Conservation (phyloP, 1,284 basidiomycete genomes). For the Mycena citricolor region DNA sequence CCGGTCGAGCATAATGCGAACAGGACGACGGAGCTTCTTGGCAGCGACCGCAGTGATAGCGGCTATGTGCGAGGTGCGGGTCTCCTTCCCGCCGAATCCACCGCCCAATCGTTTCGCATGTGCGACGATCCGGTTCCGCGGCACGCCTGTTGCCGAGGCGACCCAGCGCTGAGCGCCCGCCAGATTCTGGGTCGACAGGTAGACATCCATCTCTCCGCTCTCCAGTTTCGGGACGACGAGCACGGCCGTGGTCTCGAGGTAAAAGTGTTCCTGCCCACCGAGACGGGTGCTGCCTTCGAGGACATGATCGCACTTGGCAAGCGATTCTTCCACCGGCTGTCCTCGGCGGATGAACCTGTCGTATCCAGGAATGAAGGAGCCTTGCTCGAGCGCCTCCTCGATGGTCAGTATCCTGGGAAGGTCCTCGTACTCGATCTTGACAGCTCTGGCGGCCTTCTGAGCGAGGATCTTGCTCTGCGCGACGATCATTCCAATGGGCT, state of each 20-base stretch:
- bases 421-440: slow-evolving; percentile 22
- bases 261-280: slow-evolving; percentile 24
- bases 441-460: slow-evolving; percentile 23
- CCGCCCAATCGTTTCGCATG: slow-evolving; percentile 23
- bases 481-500: slow-evolving; percentile 24
- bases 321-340: slow-evolving; percentile 15
- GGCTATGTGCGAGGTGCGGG: slow-evolving; percentile 19
- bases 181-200: slow-evolving; percentile 20
- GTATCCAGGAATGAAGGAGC: slow-evolving; percentile 20
- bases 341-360: slow-evolving; percentile 19
- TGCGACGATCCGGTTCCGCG: slow-evolving; percentile 23
- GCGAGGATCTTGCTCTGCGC: slow-evolving; percentile 23
- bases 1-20: slow-evolving; percentile 22
- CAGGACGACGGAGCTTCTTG: slow-evolving; percentile 21
- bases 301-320: slow-evolving; percentile 20
- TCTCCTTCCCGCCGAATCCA: slow-evolving; percentile 23
- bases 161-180: slow-evolving; percentile 20
- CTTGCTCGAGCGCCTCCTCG: slow-evolving; percentile 17
- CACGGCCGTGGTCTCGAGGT: slow-evolving; percentile 22
- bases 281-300: slow-evolving; percentile 20
- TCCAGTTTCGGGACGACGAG: slow-evolving; percentile 23
- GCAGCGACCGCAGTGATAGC: slow-evolving; percentile 23
- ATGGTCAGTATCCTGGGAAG: slow-evolving; percentile 22
- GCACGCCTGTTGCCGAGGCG: slow-evolving; percentile 16
- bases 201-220: slow-evolving; percentile 24